These are phyloP conservation scores for Pyricularia grisea DNA, from an alignment of 2,329 filamentous ascomycete genomes.

Conservation along the genomic window DNA sequence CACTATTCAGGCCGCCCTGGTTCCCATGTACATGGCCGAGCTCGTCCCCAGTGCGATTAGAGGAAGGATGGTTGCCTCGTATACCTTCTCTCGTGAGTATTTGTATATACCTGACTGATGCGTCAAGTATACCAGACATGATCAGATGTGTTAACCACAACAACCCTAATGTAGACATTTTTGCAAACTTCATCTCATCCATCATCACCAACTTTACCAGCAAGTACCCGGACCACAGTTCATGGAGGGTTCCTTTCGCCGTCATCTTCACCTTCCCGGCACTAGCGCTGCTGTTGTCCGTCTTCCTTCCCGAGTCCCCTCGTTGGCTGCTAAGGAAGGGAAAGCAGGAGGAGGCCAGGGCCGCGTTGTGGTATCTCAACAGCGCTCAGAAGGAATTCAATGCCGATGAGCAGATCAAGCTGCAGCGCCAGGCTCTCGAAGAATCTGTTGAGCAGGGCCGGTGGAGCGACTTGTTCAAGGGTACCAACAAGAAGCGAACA, in stretches of 20 bases:
- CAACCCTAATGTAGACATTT: conserved; percentile 5
- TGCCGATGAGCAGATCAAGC: conserved; percentile 10
- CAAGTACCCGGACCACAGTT: conserved; percentile 9
- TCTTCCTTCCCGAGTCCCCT: conserved; percentile 16
- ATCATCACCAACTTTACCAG: conserved; percentile 13
- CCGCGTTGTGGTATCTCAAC: conserved; percentile 11
- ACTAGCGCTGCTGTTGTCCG: conserved; percentile 9
- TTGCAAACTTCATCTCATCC: conserved; percentile 12
- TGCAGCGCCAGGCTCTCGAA: conserved; percentile 9
- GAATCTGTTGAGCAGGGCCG: neutral
- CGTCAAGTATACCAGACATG: neutral
- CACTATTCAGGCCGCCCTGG: conserved; percentile 6
- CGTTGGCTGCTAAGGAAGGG: conserved; percentile 18
- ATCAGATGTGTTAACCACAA: neutral
- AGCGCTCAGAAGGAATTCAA: conserved; percentile 9
- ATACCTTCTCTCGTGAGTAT: conserved; percentile 9
- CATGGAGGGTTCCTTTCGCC: conserved; percentile 13
- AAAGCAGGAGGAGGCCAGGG: conserved; percentile 8
- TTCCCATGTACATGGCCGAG: conserved; percentile 14
- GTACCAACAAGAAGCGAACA: conserved; percentile 7
- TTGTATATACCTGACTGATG: neutral
- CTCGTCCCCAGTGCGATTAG: conserved; percentile 12
- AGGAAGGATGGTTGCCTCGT: conserved; percentile 11
- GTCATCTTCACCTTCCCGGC: conserved; percentile 11
- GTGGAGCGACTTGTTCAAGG: conserved; percentile 8